Evolutionary conservation across 1,284 basidiomycete species (phyloP).

Genomic region (Ustilago nuda): DNA sequence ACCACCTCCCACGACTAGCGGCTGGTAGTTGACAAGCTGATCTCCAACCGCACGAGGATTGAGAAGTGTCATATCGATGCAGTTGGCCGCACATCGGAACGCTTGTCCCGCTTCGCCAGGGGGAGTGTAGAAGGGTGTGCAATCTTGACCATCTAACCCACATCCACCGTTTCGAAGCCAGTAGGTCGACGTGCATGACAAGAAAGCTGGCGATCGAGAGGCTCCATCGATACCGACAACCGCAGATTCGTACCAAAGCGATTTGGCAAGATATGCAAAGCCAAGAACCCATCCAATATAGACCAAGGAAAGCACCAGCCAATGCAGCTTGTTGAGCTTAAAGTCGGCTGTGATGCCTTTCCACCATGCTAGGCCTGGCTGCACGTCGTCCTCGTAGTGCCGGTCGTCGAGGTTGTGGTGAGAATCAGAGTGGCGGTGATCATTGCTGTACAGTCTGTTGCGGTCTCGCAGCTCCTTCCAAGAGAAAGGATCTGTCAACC

Average conservation of each 20-base stretch:
- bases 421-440: background rate
- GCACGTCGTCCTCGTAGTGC: conserved; percentile 8
- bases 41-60: conserved; percentile 82
- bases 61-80: conserved; percentile 77
- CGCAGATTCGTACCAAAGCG: conserved; percentile 55
- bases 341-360: conserved; percentile 33
- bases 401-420: conserved; percentile 10
- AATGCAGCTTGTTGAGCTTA: conserved; percentile 55
- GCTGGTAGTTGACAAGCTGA: conserved; percentile 76
- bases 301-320: conserved; percentile 45
- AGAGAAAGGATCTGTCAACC: conserved; percentile 39
- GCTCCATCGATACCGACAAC: conserved; percentile 29
- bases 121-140: conserved; percentile 76
- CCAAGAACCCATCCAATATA: conserved; percentile 62
- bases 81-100: conserved; percentile 85
- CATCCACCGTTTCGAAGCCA: conserved; percentile 72
- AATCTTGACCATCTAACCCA: conserved; percentile 78
- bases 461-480: conserved; percentile 45
- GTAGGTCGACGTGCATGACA: conserved; percentile 62
- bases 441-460: background rate
- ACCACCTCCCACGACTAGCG: conserved; percentile 85
- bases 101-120: conserved; percentile 72
- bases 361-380: conserved; percentile 32
- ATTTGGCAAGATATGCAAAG: conserved; percentile 53
- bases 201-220: conserved; percentile 31